phyloP scores from a whole-genome alignment of 441 rosid species.

The Lepidium campestre region DNA sequence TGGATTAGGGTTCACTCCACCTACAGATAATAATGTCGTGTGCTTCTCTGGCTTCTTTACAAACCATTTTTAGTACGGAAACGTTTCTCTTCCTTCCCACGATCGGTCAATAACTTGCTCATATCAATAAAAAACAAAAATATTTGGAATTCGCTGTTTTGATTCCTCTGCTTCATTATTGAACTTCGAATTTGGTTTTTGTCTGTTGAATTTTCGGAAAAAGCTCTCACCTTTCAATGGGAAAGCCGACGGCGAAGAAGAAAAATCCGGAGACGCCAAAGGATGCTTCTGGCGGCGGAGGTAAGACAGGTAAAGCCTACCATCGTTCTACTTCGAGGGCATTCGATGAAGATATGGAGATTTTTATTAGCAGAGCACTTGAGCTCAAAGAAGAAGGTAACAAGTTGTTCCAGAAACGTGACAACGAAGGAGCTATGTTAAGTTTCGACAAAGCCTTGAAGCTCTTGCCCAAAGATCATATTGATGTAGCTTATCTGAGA shows the following conservation, averaged over 20 bases:
- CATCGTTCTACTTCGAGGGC: conserved; percentile 58
- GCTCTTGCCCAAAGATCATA: conserved; percentile 69
- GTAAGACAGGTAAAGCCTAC: conserved; percentile 34
- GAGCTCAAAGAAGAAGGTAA: conserved; percentile 98
- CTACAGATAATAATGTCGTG: conserved; percentile 1
- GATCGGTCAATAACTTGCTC: background rate
- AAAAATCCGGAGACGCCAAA: conserved; percentile 37
- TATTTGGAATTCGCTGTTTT: background rate
- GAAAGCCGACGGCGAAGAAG: conserved; percentile 96
- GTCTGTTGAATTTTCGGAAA: background rate
- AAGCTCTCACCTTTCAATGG: conserved; percentile 40
- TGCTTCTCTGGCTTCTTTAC: conserved; percentile 9
- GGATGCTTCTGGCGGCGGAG: conserved; percentile 28
- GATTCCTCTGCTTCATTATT: background rate
- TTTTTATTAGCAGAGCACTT: conserved; percentile 77
- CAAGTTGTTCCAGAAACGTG: conserved; percentile 69
- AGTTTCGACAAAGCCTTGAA: conserved; percentile 87
- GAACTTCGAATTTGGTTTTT: background rate
- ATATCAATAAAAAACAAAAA: background rate
- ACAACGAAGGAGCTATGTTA: conserved; percentile 90
- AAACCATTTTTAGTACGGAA: background rate
- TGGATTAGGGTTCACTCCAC: conserved; percentile 33
- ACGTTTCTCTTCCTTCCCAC: background rate
- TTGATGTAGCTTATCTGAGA: conserved; percentile 71
- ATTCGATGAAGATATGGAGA: conserved; percentile 86